phyloP scores from a whole-genome alignment of 768 basidiomycete species.

The Xanthoconium purpureum region DNA sequence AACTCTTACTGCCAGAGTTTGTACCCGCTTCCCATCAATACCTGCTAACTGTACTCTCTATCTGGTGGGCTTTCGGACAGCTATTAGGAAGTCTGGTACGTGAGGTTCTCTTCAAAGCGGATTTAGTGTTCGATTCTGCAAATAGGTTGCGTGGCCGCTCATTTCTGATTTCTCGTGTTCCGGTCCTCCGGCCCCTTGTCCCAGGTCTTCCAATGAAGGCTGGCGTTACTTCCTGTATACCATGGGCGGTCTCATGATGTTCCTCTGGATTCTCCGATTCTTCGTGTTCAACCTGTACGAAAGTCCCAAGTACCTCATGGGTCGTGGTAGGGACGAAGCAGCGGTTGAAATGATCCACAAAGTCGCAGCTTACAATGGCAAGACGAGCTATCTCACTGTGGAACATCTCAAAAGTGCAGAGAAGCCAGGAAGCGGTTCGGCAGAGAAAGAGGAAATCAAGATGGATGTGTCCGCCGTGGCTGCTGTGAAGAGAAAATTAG shows the following conservation, averaged over 20 bases:
- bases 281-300: constrained; percentile 66
- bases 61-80: constrained; percentile 82
- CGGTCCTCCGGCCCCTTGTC: constrained; percentile 45
- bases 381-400: constrained; percentile 43
- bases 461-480: constrained; percentile 37
- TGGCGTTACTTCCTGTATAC: constrained; percentile 77
- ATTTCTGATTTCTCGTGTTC: constrained; percentile 67
- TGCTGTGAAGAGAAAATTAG: constrained; percentile 40
- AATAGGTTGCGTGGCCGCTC: constrained; percentile 68
- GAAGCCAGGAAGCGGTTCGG: constrained; percentile 8
- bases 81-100: constrained; percentile 53
- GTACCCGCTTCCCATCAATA: constrained; percentile 72
- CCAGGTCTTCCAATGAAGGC: constrained; percentile 55
- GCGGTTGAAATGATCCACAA: constrained; percentile 62
- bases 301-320: constrained; percentile 71
- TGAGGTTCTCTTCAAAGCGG: neutral
- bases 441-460: constrained; percentile 1
- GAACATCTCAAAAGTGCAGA: constrained; percentile 42
- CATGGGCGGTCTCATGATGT: constrained; percentile 68
- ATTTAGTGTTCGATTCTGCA: neutral
- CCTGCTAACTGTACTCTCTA: constrained; percentile 67
- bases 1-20: constrained; percentile 46
- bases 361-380: constrained; percentile 61
- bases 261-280: constrained; percentile 61
- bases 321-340: constrained; percentile 57